phyloP scores from a whole-genome alignment of 73 alveolate genomes.

The Uronychia binucleata region DNA sequence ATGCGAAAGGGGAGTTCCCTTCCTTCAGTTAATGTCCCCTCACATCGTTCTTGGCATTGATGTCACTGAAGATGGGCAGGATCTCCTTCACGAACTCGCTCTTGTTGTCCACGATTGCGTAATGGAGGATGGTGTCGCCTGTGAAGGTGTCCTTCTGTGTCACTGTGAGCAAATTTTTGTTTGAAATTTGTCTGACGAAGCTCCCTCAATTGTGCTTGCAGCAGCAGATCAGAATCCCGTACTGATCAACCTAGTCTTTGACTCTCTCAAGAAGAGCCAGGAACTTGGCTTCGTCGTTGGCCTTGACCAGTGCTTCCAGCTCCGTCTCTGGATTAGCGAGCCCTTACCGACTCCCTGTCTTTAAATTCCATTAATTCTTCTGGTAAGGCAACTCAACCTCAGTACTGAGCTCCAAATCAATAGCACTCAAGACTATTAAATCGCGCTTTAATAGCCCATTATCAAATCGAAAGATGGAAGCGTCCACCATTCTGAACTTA shows the following conservation, averaged over 20 bases:
- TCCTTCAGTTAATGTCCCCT: constrained; percentile 2
- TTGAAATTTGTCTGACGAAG: constrained; percentile 13
- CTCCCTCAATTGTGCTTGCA: constrained; percentile 9
- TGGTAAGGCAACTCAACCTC: too few relatives aligned
- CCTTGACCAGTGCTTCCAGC: neutral
- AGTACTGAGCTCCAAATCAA: neutral
- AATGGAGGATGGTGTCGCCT: constrained; percentile 48
- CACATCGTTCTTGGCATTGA: constrained; percentile 33
- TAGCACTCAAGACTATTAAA: too few relatives aligned
- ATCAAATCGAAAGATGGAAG: neutral
- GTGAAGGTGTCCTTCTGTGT: constrained; percentile 50
- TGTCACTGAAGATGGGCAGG: constrained; percentile 4
- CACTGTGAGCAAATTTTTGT: constrained; percentile 6
- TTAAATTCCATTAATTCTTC: neutral
- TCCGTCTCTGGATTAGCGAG: neutral
- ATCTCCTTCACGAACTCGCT: constrained; percentile 8
- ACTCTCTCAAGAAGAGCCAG: neutral
- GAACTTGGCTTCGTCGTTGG: neutral
- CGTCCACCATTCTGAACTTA: neutral
- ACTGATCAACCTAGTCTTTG: neutral
- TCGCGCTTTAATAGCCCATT: neutral
- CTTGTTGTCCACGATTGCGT: constrained; percentile 26
- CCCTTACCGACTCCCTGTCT: neutral
- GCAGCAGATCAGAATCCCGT: constrained; percentile 1
- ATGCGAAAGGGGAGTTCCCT: constrained; percentile 42